Evolutionary conservation across 345 rosid species (phyloP).

Genomic region (Pistacia atlantica): DNA sequence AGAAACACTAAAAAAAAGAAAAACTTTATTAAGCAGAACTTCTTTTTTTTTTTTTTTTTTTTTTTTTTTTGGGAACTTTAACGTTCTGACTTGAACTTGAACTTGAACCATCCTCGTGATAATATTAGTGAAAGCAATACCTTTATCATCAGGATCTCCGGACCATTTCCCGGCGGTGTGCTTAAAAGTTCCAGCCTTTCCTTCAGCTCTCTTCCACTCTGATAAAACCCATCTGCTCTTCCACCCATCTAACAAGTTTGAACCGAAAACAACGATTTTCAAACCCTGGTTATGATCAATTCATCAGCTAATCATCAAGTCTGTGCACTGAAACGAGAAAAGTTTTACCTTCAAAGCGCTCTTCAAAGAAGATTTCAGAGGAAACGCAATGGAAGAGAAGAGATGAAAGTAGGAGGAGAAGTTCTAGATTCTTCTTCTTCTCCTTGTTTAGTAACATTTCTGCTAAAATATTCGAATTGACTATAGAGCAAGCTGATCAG

Average conservation of each 20-base stretch:
- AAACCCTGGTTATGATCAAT: too few species aligned
- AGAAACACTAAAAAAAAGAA: background rate
- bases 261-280: too few species aligned
- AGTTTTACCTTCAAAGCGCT: conserved; percentile 51
- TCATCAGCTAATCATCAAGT: background rate
- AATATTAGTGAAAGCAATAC: conserved; percentile 24
- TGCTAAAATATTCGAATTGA: background rate
- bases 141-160: conserved; percentile 83
- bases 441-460: conserved; percentile 24
- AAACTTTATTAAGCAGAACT: background rate
- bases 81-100: too few species aligned
- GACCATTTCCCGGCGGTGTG: conserved; percentile 83
- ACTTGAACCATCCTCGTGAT: too few species aligned
- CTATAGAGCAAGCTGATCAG: background rate
- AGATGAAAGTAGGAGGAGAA: conserved; percentile 12
- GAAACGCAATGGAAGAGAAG: conserved; percentile 30
- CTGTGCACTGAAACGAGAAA: background rate
- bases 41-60: too few species aligned
- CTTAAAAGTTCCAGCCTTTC: conserved; percentile 82
- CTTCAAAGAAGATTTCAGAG: conserved; percentile 56
- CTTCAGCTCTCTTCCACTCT: conserved; percentile 87
- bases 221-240: conserved; percentile 85
- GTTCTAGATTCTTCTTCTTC: conserved; percentile 12
- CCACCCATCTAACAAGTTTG: conserved; percentile 69
- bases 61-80: too few species aligned